Evolutionary conservation across 805 yeast genomes (phyloP).

Genomic region (Yueomyces sp.): DNA sequence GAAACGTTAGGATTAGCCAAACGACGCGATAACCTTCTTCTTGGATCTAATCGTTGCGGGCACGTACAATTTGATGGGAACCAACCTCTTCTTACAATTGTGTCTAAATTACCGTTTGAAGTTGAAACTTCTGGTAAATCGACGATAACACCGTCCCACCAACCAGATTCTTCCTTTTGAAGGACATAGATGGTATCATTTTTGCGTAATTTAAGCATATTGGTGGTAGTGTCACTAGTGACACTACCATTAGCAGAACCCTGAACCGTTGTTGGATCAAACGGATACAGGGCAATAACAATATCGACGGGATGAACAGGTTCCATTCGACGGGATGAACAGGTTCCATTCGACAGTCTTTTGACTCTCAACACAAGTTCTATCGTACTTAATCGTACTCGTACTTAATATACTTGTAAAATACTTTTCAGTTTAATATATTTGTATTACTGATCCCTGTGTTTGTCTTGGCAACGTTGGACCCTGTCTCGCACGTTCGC

Average conservation of each 20-base stretch:
- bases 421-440: no score
- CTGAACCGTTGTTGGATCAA: slow-evolving; percentile 1
- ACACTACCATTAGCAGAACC: slow-evolving; percentile 1
- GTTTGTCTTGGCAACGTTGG: no score
- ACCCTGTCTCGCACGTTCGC: no score
- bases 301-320: slow-evolving; percentile 8
- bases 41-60: no score
- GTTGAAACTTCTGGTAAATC: slow-evolving; percentile 11
- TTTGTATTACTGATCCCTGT: no score
- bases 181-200: slow-evolving; percentile 65
- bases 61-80: slow-evolving; percentile 35
- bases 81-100: slow-evolving; percentile 59
- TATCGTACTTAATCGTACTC: no score
- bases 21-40: not conserved
- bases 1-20: not conserved
- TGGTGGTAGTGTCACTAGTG: slow-evolving; percentile 3
- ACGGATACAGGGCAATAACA: slow-evolving; percentile 10
- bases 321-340: slow-evolving; percentile 6
- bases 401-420: no score
- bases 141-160: slow-evolving; percentile 74
- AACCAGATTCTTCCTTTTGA: slow-evolving; percentile 48
- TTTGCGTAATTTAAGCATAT: slow-evolving; percentile 16
- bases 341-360: slow-evolving; percentile 3
- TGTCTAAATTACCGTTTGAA: not conserved
- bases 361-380: no score